Percentiles rank a stretch among this genome's conserved stretches.
These are phyloP conservation scores for Solanum medicagineum DNA, from an alignment of 257 asterid genomes.

Conservation along the genomic window DNA sequence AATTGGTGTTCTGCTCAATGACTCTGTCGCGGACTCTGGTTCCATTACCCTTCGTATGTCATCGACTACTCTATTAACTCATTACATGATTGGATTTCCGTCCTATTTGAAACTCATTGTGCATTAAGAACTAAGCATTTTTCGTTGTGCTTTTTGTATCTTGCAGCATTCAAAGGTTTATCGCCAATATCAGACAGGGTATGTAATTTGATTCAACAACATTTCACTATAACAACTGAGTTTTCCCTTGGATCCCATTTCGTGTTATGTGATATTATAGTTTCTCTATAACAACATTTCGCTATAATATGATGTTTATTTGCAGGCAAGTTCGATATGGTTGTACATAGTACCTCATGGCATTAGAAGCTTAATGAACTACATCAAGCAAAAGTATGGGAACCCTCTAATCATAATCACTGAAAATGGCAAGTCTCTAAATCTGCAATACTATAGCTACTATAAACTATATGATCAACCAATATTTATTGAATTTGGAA, in stretches of 20 bases:
- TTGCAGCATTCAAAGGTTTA: conserved; percentile 27
- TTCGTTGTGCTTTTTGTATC: neutral
- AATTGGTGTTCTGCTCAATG: conserved; percentile 43
- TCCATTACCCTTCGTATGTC: conserved; percentile 48
- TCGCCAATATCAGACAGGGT: conserved; percentile 37
- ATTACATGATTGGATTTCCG: neutral
- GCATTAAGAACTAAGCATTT: neutral
- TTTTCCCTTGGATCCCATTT: neutral
- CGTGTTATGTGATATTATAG: neutral
- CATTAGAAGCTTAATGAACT: conserved; percentile 67
- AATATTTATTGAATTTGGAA: neutral
- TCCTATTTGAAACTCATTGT: neutral
- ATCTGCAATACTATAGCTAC: neutral
- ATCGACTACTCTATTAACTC: neutral
- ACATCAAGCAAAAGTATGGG: conserved; percentile 54
- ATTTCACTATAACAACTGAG: neutral
- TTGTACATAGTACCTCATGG: conserved; percentile 74
- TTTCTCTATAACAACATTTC: neutral
- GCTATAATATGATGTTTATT: neutral
- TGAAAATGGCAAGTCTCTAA: conserved; percentile 50
- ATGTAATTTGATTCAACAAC: neutral
- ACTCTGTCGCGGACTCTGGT: conserved; percentile 52
- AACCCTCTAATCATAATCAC: conserved; percentile 67
- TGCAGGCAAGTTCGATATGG: conserved; percentile 84
- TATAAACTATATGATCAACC: neutral